Conservation (phyloP, 805 yeast species). For the Yamadazyma endophytica region DNA sequence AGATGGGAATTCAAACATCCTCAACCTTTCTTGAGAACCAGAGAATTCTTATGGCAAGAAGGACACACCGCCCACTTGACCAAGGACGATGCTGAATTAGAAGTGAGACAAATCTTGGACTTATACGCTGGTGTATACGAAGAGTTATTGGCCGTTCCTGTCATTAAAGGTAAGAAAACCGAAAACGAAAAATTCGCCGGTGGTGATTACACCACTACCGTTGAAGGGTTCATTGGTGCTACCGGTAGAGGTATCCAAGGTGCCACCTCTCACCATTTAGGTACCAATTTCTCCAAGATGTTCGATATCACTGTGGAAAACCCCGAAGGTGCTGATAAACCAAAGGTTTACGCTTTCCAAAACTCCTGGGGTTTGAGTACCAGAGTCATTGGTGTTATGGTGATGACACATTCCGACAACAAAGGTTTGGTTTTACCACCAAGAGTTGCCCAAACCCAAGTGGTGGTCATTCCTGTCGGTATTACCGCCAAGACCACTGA, state of each 20-base stretch:
- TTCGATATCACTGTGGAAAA: constrained; percentile 92
- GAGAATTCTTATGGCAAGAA: constrained; percentile 99
- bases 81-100: constrained; percentile 71
- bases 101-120: constrained; percentile 82
- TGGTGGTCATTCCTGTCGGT: constrained; percentile 92
- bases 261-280: constrained; percentile 96
- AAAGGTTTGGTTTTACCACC: constrained; percentile 98
- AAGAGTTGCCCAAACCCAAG: constrained; percentile 89
- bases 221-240: constrained; percentile 95
- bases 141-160: constrained; percentile 96
- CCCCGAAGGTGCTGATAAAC: constrained; percentile 86
- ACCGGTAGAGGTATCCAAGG: constrained; percentile 99
- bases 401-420: constrained; percentile 97
- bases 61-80: constrained; percentile 98
- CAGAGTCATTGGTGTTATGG: constrained; percentile 98
- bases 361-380: constrained; percentile 99
- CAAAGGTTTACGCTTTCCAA: constrained; percentile 86
- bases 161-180: constrained; percentile 89
- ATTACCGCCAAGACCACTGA: constrained; percentile 79
- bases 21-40: constrained; percentile 96
- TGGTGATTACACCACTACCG: constrained; percentile 91
- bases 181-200: constrained; percentile 99
- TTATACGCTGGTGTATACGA: constrained; percentile 81
- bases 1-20: constrained; percentile 99
- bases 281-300: constrained; percentile 98